phyloP scores from a whole-genome alignment of 495 filamentous ascomycete genomes.

The Eremomyces bilateralis region DNA sequence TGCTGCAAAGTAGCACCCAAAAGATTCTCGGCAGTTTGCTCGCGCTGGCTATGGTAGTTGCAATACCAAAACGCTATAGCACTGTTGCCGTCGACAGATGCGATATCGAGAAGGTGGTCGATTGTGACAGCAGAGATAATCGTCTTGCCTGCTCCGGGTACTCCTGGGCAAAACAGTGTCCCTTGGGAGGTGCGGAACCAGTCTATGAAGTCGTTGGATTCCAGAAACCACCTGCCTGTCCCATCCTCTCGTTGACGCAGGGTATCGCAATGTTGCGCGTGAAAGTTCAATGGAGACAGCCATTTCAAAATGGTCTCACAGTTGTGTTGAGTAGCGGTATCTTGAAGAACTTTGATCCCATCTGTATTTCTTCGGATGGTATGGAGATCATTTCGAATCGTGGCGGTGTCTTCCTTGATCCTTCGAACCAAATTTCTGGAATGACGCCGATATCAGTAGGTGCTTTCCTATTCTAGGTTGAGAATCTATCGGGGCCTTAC shows the following conservation, averaged over 20 bases:
- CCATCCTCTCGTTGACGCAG: constrained; percentile 16
- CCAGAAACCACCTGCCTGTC: constrained; percentile 22
- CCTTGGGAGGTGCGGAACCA: constrained; percentile 15
- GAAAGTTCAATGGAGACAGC: constrained; percentile 6
- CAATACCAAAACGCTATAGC: constrained; percentile 23
- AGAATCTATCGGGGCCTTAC: no score
- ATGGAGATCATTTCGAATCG: no score
- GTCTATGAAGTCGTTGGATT: constrained; percentile 15
- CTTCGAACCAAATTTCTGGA: no score
- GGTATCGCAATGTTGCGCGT: constrained; percentile 16
- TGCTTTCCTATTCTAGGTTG: no score
- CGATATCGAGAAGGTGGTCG: constrained; percentile 14
- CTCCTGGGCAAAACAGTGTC: constrained; percentile 19
- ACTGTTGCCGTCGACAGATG: constrained; percentile 6
- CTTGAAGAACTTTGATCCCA: no score
- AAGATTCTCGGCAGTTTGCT: constrained; percentile 16
- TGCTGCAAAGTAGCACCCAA: constrained; percentile 21
- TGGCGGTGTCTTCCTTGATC: no score
- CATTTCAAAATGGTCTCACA: constrained; percentile 3
- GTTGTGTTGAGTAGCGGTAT: background rate
- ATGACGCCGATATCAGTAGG: no score
- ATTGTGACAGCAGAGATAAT: constrained; percentile 14
- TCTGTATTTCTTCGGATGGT: no score
- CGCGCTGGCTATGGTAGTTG: constrained; percentile 16
- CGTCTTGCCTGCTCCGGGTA: constrained; percentile 17